A percentile compares a stretch with the other conserved stretches of the same genome.
Conservation (phyloP, 352 stramenopile genomes). For the Globisporangium viniferum region DNA sequence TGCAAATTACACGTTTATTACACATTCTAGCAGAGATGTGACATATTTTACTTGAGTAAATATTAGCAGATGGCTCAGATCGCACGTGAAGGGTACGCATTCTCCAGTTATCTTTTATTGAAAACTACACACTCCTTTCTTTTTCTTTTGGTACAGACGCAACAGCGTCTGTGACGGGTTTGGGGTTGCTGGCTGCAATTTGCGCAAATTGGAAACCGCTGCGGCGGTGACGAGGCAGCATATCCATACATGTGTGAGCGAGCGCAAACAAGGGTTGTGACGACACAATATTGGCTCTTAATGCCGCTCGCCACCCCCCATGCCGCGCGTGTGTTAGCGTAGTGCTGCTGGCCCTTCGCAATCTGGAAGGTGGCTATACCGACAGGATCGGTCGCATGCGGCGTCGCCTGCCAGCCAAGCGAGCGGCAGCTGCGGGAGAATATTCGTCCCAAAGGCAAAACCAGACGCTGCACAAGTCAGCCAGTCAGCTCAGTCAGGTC, state of each 20-base stretch:
- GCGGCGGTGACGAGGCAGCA: constrained; percentile 4
- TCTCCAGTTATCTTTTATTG: not conserved
- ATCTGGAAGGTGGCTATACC: not conserved
- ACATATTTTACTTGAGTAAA: not conserved
- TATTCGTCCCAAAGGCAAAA: not conserved
- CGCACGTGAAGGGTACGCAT: not conserved
- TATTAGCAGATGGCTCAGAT: not conserved
- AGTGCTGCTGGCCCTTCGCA: not conserved
- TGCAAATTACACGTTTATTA: not conserved
- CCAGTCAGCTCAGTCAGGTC: not conserved
- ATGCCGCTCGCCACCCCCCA: not conserved
- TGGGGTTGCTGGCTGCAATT: not conserved
- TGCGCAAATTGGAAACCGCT: constrained; percentile 10
- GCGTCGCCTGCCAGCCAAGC: not conserved
- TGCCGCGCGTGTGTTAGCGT: not conserved
- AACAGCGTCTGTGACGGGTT: constrained; percentile 6
- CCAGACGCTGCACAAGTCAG: not conserved
- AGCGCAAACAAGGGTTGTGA: not conserved
- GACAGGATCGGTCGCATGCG: not conserved
- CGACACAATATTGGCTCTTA: not conserved
- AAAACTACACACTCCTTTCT: not conserved
- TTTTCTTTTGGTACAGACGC: constrained; percentile 3
- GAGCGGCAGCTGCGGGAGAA: not conserved
- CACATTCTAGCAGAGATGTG: not conserved
- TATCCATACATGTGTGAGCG: not conserved